phyloP scores from a whole-genome alignment of 1,139 yeast genomes.

The Hemisphaericaspora xylofermentans region DNA sequence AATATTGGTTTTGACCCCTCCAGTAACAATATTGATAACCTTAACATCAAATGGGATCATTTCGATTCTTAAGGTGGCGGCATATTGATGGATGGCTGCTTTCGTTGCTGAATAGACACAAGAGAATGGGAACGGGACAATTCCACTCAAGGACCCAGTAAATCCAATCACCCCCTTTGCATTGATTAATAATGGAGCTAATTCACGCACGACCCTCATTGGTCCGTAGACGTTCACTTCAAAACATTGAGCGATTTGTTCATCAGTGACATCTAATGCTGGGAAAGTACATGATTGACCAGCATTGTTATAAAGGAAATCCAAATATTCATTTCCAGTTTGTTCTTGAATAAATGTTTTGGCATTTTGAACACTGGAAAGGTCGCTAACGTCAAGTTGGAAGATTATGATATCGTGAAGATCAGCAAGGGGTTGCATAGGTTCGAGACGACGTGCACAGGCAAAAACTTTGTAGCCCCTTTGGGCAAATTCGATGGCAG shows the following conservation, averaged over 20 bases:
- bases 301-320: slow-evolving; percentile 53
- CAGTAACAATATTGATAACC: slow-evolving; percentile 48
- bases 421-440: slow-evolving; percentile 53
- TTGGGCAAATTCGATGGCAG: slow-evolving; percentile 62
- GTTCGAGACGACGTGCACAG: slow-evolving; percentile 68
- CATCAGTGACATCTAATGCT: slow-evolving; percentile 65
- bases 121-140: slow-evolving; percentile 69
- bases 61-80: slow-evolving; percentile 60
- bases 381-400: slow-evolving; percentile 45
- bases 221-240: slow-evolving; percentile 73
- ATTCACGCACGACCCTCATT: slow-evolving; percentile 60
- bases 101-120: slow-evolving; percentile 68
- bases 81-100: slow-evolving; percentile 74
- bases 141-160: slow-evolving; percentile 72
- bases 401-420: slow-evolving; percentile 32
- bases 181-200: slow-evolving; percentile 55
- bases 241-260: slow-evolving; percentile 51
- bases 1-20: slow-evolving; percentile 69
- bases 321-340: slow-evolving; percentile 45
- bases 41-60: slow-evolving; percentile 71
- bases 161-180: slow-evolving; percentile 72
- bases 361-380: slow-evolving; percentile 48
- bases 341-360: slow-evolving; percentile 36
- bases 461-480: slow-evolving; percentile 60
- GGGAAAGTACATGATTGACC: slow-evolving; percentile 69